These are phyloP conservation scores for Amylocystis lapponica DNA, from an alignment of 768 basidiomycete genomes.

Conservation along the genomic window DNA sequence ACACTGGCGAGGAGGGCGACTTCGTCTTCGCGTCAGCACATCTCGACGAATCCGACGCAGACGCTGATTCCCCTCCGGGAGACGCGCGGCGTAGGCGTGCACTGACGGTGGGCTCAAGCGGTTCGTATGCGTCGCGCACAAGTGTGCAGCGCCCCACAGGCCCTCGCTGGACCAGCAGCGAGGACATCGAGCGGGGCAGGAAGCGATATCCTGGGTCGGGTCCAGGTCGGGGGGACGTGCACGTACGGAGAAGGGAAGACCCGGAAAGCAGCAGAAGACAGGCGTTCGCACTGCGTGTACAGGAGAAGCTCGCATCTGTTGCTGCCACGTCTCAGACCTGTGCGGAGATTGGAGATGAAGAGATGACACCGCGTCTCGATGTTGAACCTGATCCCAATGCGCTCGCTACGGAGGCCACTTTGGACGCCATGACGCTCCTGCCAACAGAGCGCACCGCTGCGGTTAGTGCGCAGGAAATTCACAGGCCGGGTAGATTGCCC, in stretches of 20 bases:
- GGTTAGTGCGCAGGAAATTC: too few relatives aligned
- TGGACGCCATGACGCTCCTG: too few relatives aligned
- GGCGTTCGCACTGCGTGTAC: conserved; percentile 39
- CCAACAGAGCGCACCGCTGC: too few relatives aligned
- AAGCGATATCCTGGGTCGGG: not conserved
- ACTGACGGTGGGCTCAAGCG: not conserved
- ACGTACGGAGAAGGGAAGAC: not conserved
- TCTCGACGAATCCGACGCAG: not conserved
- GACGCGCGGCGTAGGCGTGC: not conserved
- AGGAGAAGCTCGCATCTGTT: conserved; percentile 30
- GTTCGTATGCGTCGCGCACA: not conserved
- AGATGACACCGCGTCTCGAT: too few relatives aligned
- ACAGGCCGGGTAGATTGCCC: too few relatives aligned
- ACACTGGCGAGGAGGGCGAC: conserved; percentile 17
- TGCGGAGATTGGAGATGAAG: too few relatives aligned
- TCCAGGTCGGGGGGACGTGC: not conserved
- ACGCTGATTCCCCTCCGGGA: too few relatives aligned
- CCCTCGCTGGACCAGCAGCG: not conserved
- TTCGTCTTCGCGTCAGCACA: conserved; percentile 11
- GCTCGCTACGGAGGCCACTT: too few relatives aligned
- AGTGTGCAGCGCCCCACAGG: not conserved
- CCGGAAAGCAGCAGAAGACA: conserved; percentile 15
- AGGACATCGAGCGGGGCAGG: not conserved
- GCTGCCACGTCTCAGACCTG: too few relatives aligned
- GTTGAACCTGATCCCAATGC: too few relatives aligned